Evolutionary conservation across 1,139 yeast species (phyloP).

Genomic region (Komagataea norvegica): DNA sequence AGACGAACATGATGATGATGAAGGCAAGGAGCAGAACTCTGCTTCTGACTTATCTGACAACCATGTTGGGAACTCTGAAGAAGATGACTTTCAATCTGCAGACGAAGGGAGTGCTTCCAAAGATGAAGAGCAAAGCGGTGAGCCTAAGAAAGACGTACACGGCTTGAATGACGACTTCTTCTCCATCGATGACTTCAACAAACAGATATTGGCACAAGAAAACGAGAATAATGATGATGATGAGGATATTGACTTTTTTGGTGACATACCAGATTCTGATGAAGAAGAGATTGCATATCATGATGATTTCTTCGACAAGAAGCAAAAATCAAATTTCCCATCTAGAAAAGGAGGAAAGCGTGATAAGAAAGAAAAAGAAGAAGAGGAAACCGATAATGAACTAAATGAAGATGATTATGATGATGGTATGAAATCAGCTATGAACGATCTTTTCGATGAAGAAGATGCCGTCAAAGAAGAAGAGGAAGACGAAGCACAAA

Average conservation of each 20-base stretch:
- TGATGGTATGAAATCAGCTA: slow-evolving; percentile 54
- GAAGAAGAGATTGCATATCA: slow-evolving; percentile 69
- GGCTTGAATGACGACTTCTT: slow-evolving; percentile 85
- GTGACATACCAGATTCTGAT: slow-evolving; percentile 52
- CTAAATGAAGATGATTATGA: slow-evolving; percentile 45
- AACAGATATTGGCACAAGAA: slow-evolving; percentile 73
- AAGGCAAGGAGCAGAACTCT: slow-evolving; percentile 21
- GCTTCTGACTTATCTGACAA: too few relatives aligned
- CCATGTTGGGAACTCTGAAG: slow-evolving; percentile 19
- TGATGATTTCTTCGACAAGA: slow-evolving; percentile 65
- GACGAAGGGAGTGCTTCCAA: slow-evolving; percentile 16
- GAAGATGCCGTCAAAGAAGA: slow-evolving; percentile 22
- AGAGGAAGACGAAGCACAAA: slow-evolving; percentile 35
- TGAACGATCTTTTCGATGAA: slow-evolving; percentile 59
- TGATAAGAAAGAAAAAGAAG: slow-evolving; percentile 24
- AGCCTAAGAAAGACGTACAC: slow-evolving; percentile 30
- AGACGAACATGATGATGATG: slow-evolving; percentile 23
- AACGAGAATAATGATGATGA: slow-evolving; percentile 40
- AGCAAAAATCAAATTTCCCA: slow-evolving; percentile 24
- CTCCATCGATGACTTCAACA: slow-evolving; percentile 79
- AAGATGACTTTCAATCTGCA: slow-evolving; percentile 8
- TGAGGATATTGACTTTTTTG: slow-evolving; percentile 62
- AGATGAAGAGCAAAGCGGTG: slow-evolving; percentile 13
- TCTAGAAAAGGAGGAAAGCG: slow-evolving; percentile 16
- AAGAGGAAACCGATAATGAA: slow-evolving; percentile 33